These are phyloP conservation scores for Coix lacrymajobi DNA, from an alignment of 176 grass and related monocot species.

Conservation along the genomic window DNA sequence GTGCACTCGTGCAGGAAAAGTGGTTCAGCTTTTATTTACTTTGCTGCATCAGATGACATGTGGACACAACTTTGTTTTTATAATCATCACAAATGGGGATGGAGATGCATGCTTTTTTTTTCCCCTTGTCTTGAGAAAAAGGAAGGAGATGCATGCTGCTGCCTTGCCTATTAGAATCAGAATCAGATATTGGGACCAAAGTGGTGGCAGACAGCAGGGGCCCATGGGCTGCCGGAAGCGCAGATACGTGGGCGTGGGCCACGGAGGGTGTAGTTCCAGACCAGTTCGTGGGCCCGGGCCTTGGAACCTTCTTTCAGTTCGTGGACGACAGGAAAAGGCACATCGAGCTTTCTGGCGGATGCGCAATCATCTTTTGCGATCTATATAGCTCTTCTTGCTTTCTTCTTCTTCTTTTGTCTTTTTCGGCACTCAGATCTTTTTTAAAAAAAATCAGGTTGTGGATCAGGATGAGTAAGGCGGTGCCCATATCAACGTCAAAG, in stretches of 20 bases:
- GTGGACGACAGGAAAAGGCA: neutral
- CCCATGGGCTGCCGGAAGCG: neutral
- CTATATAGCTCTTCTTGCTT: neutral
- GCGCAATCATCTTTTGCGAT: neutral
- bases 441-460: no score
- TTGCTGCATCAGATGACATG: neutral
- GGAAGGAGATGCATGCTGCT: no score
- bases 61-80: neutral
- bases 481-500: no score
- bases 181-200: neutral
- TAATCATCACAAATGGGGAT: neutral
- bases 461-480: no score
- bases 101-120: no score
- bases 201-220: neutral
- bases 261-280: neutral
- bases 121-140: no score
- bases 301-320: neutral
- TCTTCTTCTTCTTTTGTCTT: neutral
- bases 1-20: slow-evolving; percentile 5
- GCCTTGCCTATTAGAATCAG: no score
- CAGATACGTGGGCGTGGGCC: slow-evolving; percentile 13
- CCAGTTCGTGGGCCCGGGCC: neutral
- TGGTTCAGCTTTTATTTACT: neutral
- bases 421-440: no score
- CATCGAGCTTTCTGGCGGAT: neutral